Base-by-base conservation (phyloP, 192 early-diverging fungal species). In the Spinellus fusiger region DNA sequence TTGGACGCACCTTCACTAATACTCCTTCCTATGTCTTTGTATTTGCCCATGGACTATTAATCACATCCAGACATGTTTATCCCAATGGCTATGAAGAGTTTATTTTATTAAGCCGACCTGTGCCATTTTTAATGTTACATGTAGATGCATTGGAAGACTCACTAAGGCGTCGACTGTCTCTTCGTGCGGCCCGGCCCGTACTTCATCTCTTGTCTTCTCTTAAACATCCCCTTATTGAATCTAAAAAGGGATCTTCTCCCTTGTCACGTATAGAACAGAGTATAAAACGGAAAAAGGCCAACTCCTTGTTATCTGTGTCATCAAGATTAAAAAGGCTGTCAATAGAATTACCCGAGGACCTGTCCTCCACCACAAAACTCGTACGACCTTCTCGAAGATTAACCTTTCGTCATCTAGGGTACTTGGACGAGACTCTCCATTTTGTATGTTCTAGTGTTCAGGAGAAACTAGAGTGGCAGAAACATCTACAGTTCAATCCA, bases 11-110 rank as follows among this genome's bases (percentile, higher is more conserved):
- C 1, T 13, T 58, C 2, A 18, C 23, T 8, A 25, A 18, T 3
- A 49, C 37, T 2, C 13, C 22, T 13, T 53, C 51, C 3, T 32
- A 67, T 26, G 1, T 67, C 4, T 67, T 67, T 55, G 23, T 67
- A 12, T 67, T 67, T 55, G 49, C 49, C 29, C 56, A 67, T 48
- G 32, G 48, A 9, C 16, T 67, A 2, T 25, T 67, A 20, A 23
- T 67, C 7, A 46, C 65, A 20, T 56, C 51, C 1, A 33, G 27
- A 18, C 40, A 44, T 12, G 40, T 44, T 3, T 44, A 12, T 44
- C 15, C 13, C 3, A 18, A 44, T 18, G 40, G 40, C 40, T 44
- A 44, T 10, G 40, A 44, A 44, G 40, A 44, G 18, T 44, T 44
- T 18, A 44, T 18, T 3, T 12, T 44, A 18, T 12, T n/a, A n/a